Conservation (phyloP, 768 basidiomycete species). For the Russula sp. region DNA sequence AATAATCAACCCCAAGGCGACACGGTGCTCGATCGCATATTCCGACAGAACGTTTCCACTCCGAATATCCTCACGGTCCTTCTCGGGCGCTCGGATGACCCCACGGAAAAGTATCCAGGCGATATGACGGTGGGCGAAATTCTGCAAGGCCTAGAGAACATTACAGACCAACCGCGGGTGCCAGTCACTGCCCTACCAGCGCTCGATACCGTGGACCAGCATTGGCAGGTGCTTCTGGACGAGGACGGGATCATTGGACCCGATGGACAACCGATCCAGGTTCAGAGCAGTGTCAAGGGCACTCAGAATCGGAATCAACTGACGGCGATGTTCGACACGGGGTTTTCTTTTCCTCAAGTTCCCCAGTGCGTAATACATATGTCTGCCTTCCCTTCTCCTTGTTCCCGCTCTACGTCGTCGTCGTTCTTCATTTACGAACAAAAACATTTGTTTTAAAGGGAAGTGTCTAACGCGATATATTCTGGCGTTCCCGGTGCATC, state of each 20-base stretch:
- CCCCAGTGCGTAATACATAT: conserved; percentile 31
- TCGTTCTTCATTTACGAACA: not conserved
- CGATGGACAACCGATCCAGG: conserved; percentile 31
- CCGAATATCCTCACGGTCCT: not conserved
- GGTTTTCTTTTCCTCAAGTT: conserved; percentile 39
- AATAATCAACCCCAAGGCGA: not conserved
- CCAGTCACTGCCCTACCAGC: too few species aligned
- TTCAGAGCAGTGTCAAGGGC: conserved; percentile 29
- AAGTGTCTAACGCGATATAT: conserved; percentile 39
- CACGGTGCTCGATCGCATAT: not conserved
- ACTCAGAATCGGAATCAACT: not conserved
- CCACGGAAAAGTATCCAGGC: not conserved
- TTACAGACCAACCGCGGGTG: not conserved
- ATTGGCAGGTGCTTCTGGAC: conserved; percentile 4
- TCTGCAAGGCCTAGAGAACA: not conserved
- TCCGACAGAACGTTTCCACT: not conserved
- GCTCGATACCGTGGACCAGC: not conserved
- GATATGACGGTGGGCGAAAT: not conserved
- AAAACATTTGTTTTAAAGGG: conserved; percentile 12
- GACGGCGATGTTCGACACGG: conserved; percentile 16
- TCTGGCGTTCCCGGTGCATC: conserved; percentile 35
- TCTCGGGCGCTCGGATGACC: not conserved
- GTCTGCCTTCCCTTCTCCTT: not conserved
- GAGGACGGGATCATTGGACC: not conserved
- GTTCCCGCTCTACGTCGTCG: not conserved